Percentiles rank a stretch among this genome's conserved stretches.
Evolutionary conservation across 106 monocot species (phyloP).

Genomic region (Xerophyta viscosa): DNA sequence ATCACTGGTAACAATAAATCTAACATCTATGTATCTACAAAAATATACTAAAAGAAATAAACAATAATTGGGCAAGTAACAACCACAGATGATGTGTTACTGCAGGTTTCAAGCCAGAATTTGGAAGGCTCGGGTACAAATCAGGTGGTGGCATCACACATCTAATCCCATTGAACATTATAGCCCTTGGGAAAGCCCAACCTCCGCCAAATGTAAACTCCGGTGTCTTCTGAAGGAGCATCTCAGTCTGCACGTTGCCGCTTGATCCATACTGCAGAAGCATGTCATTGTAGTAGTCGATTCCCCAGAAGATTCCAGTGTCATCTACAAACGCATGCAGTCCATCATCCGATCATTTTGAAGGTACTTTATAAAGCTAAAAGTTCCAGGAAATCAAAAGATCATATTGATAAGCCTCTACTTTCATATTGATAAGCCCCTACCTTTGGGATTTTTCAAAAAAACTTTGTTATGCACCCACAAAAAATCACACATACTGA

Average conservation of each 20-base stretch:
- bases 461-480: too few species aligned
- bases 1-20: too few species aligned
- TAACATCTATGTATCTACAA: too few species aligned
- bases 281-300: conserved; percentile 76
- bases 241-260: conserved; percentile 84
- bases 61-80: too few species aligned
- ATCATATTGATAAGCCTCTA: too few species aligned
- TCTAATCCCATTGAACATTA: conserved; percentile 67
- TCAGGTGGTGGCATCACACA: conserved; percentile 79
- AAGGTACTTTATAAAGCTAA: too few species aligned
- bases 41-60: too few species aligned
- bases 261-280: conserved; percentile 38
- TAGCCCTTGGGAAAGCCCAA: conserved; percentile 70
- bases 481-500: too few species aligned
- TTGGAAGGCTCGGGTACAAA: conserved; percentile 48
- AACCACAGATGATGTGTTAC: too few species aligned
- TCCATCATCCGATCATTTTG: not conserved
- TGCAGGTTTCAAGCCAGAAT: not conserved
- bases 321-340: conserved; percentile 52
- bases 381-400: too few species aligned
- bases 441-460: too few species aligned
- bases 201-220: conserved; percentile 62
- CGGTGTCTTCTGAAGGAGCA: conserved; percentile 51
- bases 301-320: conserved; percentile 82
- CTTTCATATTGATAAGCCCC: too few species aligned